Evolutionary conservation across 2,329 filamentous ascomycete genomes (phyloP).

Genomic region (Epichloe coenophiala): DNA sequence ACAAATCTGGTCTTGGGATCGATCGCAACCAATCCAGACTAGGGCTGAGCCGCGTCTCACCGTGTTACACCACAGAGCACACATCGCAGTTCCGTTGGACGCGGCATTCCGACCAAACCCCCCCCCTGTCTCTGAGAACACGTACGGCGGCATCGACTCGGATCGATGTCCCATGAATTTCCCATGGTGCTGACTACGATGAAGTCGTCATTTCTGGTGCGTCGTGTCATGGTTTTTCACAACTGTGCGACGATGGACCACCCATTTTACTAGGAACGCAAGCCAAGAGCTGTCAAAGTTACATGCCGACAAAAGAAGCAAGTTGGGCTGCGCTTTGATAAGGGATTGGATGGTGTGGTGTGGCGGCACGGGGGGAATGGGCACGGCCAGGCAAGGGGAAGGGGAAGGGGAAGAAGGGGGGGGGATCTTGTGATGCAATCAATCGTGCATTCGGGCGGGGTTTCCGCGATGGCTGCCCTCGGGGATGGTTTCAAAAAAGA

Average conservation of each 20-base stretch:
- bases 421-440: background rate
- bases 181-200: no score
- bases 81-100: no score
- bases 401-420: no score
- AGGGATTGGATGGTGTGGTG: background rate
- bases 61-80: no score
- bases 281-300: background rate
- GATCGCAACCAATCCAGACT: no score
- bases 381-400: background rate
- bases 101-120: no score
- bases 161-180: no score
- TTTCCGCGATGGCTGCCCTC: background rate
- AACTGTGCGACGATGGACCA: background rate
- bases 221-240: no score
- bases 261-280: background rate
- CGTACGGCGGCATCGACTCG: no score
- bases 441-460: background rate
- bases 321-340: background rate
- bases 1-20: background rate
- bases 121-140: no score
- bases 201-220: no score
- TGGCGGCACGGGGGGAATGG: background rate
- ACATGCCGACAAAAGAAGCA: background rate
- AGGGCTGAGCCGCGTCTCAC: no score
- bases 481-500: background rate